Evolutionary conservation across 306 rosid genomes (phyloP), one percentile per base, ranked within the genome.

Genomic region (Ochetophila trinervis): DNA sequence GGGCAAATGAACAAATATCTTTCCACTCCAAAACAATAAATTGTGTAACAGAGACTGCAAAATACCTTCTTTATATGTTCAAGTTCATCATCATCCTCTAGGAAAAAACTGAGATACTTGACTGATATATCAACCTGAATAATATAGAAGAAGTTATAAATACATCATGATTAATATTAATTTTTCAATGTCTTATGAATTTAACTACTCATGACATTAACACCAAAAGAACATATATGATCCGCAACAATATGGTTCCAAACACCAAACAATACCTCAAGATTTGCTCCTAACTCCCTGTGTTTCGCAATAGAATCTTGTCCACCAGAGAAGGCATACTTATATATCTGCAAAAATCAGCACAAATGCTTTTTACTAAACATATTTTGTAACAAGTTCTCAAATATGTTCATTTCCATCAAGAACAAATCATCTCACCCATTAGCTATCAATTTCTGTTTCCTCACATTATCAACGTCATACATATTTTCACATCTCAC

Each of bases 261-360:
- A 47, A 18, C 12, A 34, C 22, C 22, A 18, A 21, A 13, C 37
- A 18, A 61, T 77, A 88, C 98, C 93, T 93, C 96, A 0, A 92
- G 91, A 85, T 90, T 84, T 66, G 96, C 96, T 47, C 99, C 99
- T 45, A 72, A 80, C 76, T 83, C 80, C 68, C 94, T 83, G 74
- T 93, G 99, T 78, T 89, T 84, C 78, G 87, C 97, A 22, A 86
- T 40, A 15, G 97, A 84, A 85, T 93, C 98, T 81, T 87, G 97
- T 56, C 98, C 98, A 34, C 98, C 97, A 52, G 98, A 93, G 71
- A 89, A 93, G 24, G 98, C 98, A 75, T 84, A 66, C 53, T 36
- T 82, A 76, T 89, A 89, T 72, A 93, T 64, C 98, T 89, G 90
- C 63, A 77, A 40, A 80, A 47, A 72, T 68, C 60, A 67, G 69